Conservation (phyloP, 1,139 yeast genomes). For the Protomyces lactucae-debilis region DNA sequence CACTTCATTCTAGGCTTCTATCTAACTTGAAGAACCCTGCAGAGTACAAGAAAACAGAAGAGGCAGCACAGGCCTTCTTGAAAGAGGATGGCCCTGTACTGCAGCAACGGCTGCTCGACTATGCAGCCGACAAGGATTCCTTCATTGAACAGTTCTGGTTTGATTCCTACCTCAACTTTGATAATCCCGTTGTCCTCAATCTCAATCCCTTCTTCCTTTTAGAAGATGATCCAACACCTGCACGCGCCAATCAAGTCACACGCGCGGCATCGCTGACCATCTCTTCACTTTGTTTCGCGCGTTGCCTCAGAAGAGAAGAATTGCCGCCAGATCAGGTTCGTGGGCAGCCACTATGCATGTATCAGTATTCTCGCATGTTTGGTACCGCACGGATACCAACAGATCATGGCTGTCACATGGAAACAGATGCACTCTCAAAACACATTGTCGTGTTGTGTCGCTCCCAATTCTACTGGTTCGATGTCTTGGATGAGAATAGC, state of each 20-base stretch:
- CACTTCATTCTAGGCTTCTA: neutral
- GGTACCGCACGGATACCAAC: slow-evolving; percentile 86
- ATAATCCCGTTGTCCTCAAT: slow-evolving; percentile 78
- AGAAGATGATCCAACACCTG: slow-evolving; percentile 88
- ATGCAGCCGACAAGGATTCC: slow-evolving; percentile 61
- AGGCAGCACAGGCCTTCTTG: slow-evolving; percentile 58
- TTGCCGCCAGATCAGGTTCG: slow-evolving; percentile 67
- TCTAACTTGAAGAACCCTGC: slow-evolving; percentile 45
- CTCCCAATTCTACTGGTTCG: slow-evolving; percentile 91
- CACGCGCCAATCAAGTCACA: slow-evolving; percentile 62
- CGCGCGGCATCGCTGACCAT: slow-evolving; percentile 78
- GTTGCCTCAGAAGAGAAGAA: slow-evolving; percentile 70
- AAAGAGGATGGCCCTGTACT: slow-evolving; percentile 56
- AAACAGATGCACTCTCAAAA: slow-evolving; percentile 65
- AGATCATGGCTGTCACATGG: slow-evolving; percentile 74
- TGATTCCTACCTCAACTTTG: slow-evolving; percentile 79
- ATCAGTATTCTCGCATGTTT: slow-evolving; percentile 77
- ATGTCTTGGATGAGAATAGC: slow-evolving; percentile 68
- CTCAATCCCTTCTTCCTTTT: slow-evolving; percentile 80
- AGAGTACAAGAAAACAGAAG: slow-evolving; percentile 59
- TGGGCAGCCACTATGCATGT: slow-evolving; percentile 78
- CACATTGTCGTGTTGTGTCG: slow-evolving; percentile 81
- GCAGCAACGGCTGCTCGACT: slow-evolving; percentile 59
- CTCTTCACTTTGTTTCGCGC: slow-evolving; percentile 69
- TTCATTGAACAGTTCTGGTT: slow-evolving; percentile 93